phyloP scores from a whole-genome alignment of 768 basidiomycete genomes.

The Leucosporidium creatinivorum region DNA sequence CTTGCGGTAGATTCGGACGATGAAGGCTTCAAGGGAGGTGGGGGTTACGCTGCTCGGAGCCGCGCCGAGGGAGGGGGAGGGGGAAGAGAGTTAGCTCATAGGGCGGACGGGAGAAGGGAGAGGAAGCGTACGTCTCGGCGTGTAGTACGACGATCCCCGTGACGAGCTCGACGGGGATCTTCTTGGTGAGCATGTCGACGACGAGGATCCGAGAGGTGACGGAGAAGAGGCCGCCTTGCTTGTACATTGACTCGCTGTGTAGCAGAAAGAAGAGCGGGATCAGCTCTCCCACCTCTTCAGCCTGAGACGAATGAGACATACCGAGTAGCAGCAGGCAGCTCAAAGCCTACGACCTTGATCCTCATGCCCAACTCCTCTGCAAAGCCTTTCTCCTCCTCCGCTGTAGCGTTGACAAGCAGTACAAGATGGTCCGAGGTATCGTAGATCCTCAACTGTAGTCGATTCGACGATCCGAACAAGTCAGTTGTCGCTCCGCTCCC shows the following conservation, averaged over 20 bases:
- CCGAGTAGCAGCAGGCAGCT: constrained; percentile 58
- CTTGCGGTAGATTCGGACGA: constrained; percentile 81
- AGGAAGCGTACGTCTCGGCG: constrained; percentile 64
- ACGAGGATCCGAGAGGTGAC: constrained; percentile 90
- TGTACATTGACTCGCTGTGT: constrained; percentile 71
- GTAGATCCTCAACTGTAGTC: constrained; percentile 73
- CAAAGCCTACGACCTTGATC: constrained; percentile 70
- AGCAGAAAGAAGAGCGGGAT: neutral
- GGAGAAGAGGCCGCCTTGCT: constrained; percentile 77
- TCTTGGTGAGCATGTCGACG: constrained; percentile 83
- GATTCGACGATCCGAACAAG: constrained; percentile 42
- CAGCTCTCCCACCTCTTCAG: neutral
- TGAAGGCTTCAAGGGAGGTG: constrained; percentile 81
- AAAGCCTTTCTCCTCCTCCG: constrained; percentile 82
- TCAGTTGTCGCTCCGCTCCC: neutral
- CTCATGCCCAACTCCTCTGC: constrained; percentile 87
- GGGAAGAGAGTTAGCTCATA: too few relatives aligned
- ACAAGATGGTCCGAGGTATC: constrained; percentile 75
- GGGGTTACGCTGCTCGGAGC: constrained; percentile 62
- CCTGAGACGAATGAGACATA: constrained; percentile 45
- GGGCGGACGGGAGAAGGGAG: too few relatives aligned
- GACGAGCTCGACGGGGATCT: constrained; percentile 75
- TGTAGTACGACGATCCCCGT: constrained; percentile 85
- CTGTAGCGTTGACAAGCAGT: constrained; percentile 66
- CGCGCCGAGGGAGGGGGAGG: neutral